Evolutionary conservation across 306 rosid species (phyloP).

Genomic region (Acmispon strigosus): DNA sequence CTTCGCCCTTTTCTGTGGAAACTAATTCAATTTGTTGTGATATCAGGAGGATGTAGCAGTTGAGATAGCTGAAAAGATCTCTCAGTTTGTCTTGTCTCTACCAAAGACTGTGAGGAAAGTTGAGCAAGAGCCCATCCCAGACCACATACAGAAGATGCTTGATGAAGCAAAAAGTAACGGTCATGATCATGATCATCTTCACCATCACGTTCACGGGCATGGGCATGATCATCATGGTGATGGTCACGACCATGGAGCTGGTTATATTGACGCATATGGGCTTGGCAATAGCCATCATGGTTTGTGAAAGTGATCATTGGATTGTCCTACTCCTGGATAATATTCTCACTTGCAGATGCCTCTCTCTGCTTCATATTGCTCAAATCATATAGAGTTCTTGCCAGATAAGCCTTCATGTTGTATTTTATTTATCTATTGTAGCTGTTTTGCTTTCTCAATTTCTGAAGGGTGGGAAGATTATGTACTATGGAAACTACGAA

Average conservation of each 20-base stretch:
- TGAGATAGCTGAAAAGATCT: conserved; percentile 59
- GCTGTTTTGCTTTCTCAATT: background rate
- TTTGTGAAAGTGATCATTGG: conserved; percentile 32
- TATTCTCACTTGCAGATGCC: background rate
- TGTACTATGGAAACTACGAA: background rate
- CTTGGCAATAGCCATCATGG: conserved; percentile 42
- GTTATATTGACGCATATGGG: conserved; percentile 64
- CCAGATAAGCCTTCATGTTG: conserved; percentile 5
- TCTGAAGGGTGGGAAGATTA: conserved; percentile 14
- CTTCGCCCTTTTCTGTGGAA: background rate
- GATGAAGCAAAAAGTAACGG: conserved; percentile 48
- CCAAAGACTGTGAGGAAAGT: conserved; percentile 63
- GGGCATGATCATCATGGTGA: conserved; percentile 26
- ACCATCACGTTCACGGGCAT: conserved; percentile 35
- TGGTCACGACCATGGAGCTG: conserved; percentile 34
- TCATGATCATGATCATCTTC: conserved; percentile 27
- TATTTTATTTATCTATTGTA: conserved; percentile 1
- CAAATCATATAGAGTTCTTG: background rate
- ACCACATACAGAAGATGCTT: conserved; percentile 54
- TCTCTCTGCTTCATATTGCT: conserved; percentile 2
- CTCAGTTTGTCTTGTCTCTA: conserved; percentile 60
- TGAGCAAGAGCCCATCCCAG: conserved; percentile 58
- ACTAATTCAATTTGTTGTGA: conserved; percentile 6
- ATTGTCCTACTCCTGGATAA: background rate
- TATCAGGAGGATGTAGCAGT: conserved; percentile 63